phyloP scores from a whole-genome alignment of 1,139 yeast species.

The Candida glucosophila region DNA sequence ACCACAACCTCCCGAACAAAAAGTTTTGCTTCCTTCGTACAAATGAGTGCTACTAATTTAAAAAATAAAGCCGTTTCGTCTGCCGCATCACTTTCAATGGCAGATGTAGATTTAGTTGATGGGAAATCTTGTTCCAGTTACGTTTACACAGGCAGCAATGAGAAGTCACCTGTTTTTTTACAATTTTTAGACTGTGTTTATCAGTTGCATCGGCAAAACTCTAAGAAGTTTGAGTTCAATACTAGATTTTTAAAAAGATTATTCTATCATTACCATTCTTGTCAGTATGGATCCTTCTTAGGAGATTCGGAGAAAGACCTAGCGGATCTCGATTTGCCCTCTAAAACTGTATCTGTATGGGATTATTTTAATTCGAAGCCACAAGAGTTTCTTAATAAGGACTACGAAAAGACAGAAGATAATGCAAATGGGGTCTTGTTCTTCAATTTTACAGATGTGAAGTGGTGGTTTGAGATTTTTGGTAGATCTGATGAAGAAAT shows the following conservation, averaged over 20 bases:
- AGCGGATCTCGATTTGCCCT: conserved; percentile 23
- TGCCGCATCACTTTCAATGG: conserved; percentile 1
- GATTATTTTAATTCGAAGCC: conserved; percentile 78
- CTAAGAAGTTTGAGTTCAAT: conserved; percentile 72
- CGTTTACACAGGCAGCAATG: conserved; percentile 31
- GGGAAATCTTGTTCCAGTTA: conserved; percentile 8
- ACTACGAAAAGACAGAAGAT: conserved; percentile 23
- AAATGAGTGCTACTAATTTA: conserved; percentile 35
- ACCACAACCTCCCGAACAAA: conserved; percentile 1
- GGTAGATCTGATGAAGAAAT: conserved; percentile 76
- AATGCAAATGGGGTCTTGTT: conserved; percentile 39
- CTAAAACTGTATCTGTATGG: conserved; percentile 73
- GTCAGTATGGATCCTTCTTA: conserved; percentile 90
- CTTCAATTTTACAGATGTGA: conserved; percentile 59
- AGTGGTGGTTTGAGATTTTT: conserved; percentile 83
- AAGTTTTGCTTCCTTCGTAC: conserved; percentile 20
- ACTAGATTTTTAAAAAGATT: conserved; percentile 79
- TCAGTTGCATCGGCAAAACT: conserved; percentile 67
- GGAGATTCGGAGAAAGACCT: conserved; percentile 65
- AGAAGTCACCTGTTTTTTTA: conserved; percentile 82
- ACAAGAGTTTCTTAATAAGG: conserved; percentile 56
- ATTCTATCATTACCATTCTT: conserved; percentile 81
- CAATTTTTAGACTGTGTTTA: conserved; percentile 88
- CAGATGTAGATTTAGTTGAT: conserved; percentile 6
- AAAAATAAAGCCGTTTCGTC: conserved; percentile 30